Base-by-base conservation (phyloP, 805 yeast genomes). In the Saturnispora saitoi region DNA sequence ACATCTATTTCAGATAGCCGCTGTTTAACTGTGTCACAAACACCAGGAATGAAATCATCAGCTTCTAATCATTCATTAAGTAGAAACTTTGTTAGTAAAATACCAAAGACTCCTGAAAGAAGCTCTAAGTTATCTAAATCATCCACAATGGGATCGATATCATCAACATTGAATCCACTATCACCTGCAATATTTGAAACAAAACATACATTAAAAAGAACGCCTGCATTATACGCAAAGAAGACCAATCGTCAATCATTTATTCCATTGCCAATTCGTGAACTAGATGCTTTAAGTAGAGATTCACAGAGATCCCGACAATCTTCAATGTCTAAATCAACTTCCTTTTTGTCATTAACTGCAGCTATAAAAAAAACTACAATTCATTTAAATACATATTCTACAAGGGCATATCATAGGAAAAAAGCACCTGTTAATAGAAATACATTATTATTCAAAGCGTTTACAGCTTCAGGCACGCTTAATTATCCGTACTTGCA, bases 401-500 rank as follows among this genome's bases (percentile, higher is more conserved):
- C 38, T 34, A 34, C 38, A 34, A 34, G 19, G 9, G 22, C 20
- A 11, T 41, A 41, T 34, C 49, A 34, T 28, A 32, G 45, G 28
- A 17, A 17, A 15, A 47, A 41, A 24, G 45, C 45, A 9, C 17
- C 26, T 11, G 43, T 47, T 14, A 47, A 47, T 26, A 47, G 22
- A 26, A 26, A 47, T 10, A 41, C 45, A 10, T 19, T 41, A 2
- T 11, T 47, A 9, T 47, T 47, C n/a, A 47, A 34, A 29, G 49
- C 49, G 4, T 47, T 47, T 19, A 47, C 49, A 1, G 17, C 38
- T 4, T 31, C 40, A 12, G 49, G 49, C 10, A 41, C 44, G 12
- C 26, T 41, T 10, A 47, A 47, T 32, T 34, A 41, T 15, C 49
- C 49, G 7, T 47, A 47, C 28, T 30, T 47, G n/a, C 37, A 41